These are phyloP conservation scores for Beauveria caledonica DNA, from an alignment of 2,329 filamentous ascomycete genomes.

Conservation along the genomic window DNA sequence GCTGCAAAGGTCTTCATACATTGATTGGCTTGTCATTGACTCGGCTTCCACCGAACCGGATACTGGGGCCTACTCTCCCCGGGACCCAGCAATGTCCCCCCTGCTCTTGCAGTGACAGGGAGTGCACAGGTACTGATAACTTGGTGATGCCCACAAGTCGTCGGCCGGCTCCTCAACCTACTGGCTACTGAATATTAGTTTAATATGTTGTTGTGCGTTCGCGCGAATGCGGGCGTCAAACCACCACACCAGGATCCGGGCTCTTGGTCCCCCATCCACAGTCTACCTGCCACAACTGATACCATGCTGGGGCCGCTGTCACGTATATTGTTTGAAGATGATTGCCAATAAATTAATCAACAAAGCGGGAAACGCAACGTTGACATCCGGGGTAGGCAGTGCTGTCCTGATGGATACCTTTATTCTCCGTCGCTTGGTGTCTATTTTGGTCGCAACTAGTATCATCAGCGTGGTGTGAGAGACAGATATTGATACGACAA, in stretches of 20 bases:
- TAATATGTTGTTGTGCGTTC: conserved; percentile 2
- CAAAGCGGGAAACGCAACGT: neutral
- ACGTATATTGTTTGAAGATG: conserved; percentile 7
- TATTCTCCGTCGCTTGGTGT: neutral
- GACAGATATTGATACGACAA: neutral
- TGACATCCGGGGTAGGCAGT: neutral
- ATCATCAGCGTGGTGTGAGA: neutral
- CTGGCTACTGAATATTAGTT: neutral
- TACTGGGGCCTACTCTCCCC: conserved; percentile 5
- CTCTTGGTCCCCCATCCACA: neutral
- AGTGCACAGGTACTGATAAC: neutral
- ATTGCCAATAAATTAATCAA: conserved; percentile 7
- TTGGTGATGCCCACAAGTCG: neutral
- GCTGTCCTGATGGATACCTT: neutral
- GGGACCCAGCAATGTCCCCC: conserved; percentile 1
- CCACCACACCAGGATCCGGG: neutral
- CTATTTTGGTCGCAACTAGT: neutral
- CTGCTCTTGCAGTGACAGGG: neutral
- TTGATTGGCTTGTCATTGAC: neutral
- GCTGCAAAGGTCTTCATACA: neutral
- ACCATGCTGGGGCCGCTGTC: neutral
- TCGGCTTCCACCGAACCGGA: conserved; percentile 9
- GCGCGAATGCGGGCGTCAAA: neutral
- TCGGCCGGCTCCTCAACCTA: neutral
- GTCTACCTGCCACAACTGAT: neutral